These are phyloP conservation scores for Cladosporium oxysporum DNA, from an alignment of 2,329 filamentous ascomycete genomes.

Conservation along the genomic window DNA sequence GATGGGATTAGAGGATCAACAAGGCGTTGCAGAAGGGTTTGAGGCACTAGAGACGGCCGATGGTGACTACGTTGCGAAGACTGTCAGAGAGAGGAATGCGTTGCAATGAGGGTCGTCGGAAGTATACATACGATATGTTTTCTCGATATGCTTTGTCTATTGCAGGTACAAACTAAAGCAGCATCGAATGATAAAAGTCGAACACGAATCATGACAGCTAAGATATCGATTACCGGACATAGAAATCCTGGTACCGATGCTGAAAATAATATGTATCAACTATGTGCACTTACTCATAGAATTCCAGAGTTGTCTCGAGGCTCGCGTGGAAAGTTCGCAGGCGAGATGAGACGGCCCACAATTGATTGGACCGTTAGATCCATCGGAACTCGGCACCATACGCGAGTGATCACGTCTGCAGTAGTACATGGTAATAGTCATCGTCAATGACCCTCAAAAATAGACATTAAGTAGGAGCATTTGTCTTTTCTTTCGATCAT, in stretches of 20 bases:
- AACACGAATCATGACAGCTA: not conserved
- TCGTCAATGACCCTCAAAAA: not conserved
- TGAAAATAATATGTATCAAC: not conserved
- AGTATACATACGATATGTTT: not conserved
- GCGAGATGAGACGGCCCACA: not conserved
- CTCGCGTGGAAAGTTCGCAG: not conserved
- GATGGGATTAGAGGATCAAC: conserved; percentile 52
- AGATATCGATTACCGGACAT: not conserved
- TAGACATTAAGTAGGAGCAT: not conserved
- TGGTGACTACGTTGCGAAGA: conserved; percentile 18
- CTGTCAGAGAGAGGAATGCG: not conserved
- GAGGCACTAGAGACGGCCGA: conserved; percentile 43
- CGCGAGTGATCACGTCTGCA: not conserved
- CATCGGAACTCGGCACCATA: not conserved
- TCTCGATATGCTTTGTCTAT: not conserved
- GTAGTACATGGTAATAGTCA: not conserved
- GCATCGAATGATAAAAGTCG: not conserved
- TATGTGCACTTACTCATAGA: not conserved
- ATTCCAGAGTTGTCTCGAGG: not conserved
- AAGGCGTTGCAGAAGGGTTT: conserved; percentile 62
- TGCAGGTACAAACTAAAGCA: not conserved
- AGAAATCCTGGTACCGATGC: not conserved
- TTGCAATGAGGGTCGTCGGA: not conserved
- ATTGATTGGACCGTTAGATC: not conserved
- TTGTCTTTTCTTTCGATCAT: not conserved